Conservation (phyloP, 305 asterid species). For the Fraxinus floribunda region DNA sequence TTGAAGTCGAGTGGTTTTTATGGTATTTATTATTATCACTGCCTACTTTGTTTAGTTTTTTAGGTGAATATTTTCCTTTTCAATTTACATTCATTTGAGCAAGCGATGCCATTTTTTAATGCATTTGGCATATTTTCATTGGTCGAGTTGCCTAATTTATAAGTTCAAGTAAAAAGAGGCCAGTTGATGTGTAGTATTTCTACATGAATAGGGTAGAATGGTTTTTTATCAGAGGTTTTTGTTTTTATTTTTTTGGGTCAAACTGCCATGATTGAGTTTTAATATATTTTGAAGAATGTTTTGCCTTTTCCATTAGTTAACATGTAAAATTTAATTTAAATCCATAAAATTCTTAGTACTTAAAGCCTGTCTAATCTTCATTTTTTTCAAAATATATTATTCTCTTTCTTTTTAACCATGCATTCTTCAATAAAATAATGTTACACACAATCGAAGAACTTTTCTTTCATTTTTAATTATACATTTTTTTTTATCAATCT, state of each 20-base stretch:
- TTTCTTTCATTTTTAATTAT: neutral
- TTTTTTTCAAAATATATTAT: no score
- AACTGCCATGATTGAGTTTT: neutral
- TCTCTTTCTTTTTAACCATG: neutral
- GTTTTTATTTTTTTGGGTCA: neutral
- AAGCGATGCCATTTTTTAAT: neutral
- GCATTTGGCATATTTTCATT: neutral
- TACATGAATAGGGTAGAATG: neutral
- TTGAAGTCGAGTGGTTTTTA: neutral
- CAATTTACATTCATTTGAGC: neutral
- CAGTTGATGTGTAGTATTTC: neutral
- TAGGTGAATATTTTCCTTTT: neutral
- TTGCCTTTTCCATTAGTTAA: neutral
- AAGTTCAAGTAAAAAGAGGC: neutral
- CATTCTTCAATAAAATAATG: neutral
- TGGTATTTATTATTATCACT: neutral
- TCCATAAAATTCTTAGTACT: neutral
- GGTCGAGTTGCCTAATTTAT: neutral
- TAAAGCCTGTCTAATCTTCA: no score
- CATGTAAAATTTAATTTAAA: neutral
- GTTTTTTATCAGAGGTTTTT: neutral
- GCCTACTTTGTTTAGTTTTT: conserved; percentile 6
- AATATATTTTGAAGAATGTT: neutral
- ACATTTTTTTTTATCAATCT: no score
- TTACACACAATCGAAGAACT: no score